Percentiles rank a stretch among this genome's conserved stretches.
Evolutionary conservation across 306 rosid species (phyloP).

Genomic region (Cajanus cajan): DNA sequence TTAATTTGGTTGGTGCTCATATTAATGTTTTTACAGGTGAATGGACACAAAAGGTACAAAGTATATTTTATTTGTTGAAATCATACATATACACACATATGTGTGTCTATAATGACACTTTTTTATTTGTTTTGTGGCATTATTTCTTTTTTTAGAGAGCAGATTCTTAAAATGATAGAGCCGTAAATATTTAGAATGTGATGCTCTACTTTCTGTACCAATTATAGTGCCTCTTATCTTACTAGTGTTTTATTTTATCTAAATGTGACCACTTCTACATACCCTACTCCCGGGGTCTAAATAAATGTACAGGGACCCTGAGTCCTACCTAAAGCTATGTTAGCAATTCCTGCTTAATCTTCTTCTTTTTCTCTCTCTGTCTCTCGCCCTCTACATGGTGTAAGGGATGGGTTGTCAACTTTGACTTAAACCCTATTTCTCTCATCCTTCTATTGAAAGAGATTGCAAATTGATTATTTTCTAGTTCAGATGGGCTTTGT

Average conservation of each 20-base stretch:
- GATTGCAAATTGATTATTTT: too few relatives aligned
- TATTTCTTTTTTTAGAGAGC: neutral
- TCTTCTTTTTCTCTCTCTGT: neutral
- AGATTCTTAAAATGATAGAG: neutral
- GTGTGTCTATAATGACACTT: neutral
- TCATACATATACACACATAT: neutral
- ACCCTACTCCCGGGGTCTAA: neutral
- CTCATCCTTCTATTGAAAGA: too few relatives aligned
- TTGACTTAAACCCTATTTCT: too few relatives aligned
- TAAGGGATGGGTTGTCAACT: too few relatives aligned
- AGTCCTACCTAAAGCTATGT: neutral
- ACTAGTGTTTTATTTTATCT: constrained; percentile 21
- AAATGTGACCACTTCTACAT: neutral
- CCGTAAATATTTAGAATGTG: neutral
- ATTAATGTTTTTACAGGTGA: constrained; percentile 98
- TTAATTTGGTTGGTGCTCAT: constrained; percentile 96
- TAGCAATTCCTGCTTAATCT: neutral
- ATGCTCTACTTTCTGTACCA: constrained; percentile 26
- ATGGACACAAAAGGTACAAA: constrained; percentile 97
- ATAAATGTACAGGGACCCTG: neutral
- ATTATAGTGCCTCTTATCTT: constrained; percentile 16
- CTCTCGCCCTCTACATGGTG: neutral
- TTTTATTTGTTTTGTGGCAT: neutral
- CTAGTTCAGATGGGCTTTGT: too few relatives aligned
- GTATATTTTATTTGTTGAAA: constrained; percentile 30